Conservation (phyloP, 1,284 basidiomycete species). For the Kalmanozyma brasiliensis region DNA sequence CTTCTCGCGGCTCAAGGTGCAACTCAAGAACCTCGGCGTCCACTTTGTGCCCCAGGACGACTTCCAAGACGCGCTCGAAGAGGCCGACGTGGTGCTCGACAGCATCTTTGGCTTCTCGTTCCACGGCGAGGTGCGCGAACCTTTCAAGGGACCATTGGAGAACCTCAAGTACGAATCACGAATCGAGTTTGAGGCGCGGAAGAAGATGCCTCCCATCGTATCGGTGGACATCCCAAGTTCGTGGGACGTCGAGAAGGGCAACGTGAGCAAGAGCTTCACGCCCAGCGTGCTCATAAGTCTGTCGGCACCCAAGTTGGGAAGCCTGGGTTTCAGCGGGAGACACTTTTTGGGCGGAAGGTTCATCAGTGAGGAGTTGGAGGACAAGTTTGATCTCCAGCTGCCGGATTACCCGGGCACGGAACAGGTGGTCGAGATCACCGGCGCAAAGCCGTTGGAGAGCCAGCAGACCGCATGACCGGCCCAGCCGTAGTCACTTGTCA, state of each 20-base stretch:
- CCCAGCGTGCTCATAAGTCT: conserved; percentile 87
- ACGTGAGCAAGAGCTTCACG: conserved; percentile 71
- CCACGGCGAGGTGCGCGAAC: conserved; percentile 78
- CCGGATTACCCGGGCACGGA: conserved; percentile 57
- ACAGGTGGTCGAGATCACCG: conserved; percentile 66
- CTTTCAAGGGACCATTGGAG: conserved; percentile 82
- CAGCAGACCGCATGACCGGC: conserved; percentile 28
- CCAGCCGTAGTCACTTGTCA: background rate
- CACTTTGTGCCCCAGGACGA: conserved; percentile 71
- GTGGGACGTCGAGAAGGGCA: conserved; percentile 88
- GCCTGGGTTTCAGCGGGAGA: conserved; percentile 76
- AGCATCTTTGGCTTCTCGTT: conserved; percentile 99
- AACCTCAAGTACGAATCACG: conserved; percentile 71
- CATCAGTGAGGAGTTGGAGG: conserved; percentile 72
- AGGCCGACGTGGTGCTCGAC: conserved; percentile 86
- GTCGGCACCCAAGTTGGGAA: conserved; percentile 93
- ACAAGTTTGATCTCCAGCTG: conserved; percentile 50
- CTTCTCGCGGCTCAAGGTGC: conserved; percentile 77
- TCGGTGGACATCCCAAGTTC: conserved; percentile 92
- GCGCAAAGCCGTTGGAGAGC: conserved; percentile 28
- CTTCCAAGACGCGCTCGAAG: conserved; percentile 71
- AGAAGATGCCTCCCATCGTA: conserved; percentile 60
- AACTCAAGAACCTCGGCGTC: conserved; percentile 88
- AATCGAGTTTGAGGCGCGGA: conserved; percentile 56
- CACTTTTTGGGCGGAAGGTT: conserved; percentile 96